These are phyloP conservation scores for Coemansia sp. DNA, from an alignment of 192 early-diverging fungal species.

Conservation along the genomic window DNA sequence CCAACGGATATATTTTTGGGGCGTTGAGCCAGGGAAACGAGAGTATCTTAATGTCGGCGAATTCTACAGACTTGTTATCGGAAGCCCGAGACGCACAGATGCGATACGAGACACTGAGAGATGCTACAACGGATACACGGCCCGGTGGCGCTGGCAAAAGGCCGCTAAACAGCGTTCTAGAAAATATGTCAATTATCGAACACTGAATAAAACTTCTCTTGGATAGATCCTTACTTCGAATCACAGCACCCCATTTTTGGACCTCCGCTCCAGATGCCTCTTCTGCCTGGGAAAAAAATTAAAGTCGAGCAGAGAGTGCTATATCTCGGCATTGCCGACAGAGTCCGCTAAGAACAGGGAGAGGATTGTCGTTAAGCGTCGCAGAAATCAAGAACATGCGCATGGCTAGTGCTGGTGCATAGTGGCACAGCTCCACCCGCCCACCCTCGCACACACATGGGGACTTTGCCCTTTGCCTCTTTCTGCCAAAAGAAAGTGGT, in stretches of 20 bases:
- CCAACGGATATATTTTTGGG: slow-evolving; percentile 91
- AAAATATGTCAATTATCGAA: slow-evolving; percentile 19
- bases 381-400: neutral
- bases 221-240: neutral
- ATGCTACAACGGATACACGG: neutral
- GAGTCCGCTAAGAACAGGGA: neutral
- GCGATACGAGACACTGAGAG: slow-evolving; percentile 27
- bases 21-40: slow-evolving; percentile 78
- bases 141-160: slow-evolving; percentile 5
- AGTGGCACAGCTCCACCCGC: neutral
- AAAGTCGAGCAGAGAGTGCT: neutral
- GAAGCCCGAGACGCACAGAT: slow-evolving; percentile 51
- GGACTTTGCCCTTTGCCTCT: neutral
- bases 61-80: slow-evolving; percentile 40
- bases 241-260: neutral
- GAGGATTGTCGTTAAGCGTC: neutral
- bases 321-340: neutral
- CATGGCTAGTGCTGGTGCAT: neutral
- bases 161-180: slow-evolving; percentile 11
- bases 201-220: neutral
- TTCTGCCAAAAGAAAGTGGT: neutral
- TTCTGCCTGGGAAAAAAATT: neutral
- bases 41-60: slow-evolving; percentile 65
- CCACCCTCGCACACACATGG: neutral
- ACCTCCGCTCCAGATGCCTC: neutral